Evolutionary conservation across 2,329 filamentous ascomycete genomes (phyloP), one percentile per base, ranked within the genome.

Genomic region (Fusarium incarnatum): DNA sequence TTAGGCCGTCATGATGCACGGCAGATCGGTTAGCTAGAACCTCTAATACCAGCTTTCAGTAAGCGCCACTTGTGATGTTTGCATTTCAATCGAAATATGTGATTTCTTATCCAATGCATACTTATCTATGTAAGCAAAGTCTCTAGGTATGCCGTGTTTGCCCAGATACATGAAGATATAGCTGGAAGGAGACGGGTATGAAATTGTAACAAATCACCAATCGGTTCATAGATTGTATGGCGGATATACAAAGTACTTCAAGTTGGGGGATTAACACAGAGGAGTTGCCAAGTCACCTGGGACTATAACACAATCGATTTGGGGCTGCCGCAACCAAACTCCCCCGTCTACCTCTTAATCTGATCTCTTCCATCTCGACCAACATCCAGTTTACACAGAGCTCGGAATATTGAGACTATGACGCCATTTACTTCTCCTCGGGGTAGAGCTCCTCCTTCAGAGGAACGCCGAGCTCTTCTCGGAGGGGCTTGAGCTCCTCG

Each of bases 391-490:
- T 80, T 80, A 82, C 77, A 68, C 63, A 68, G 63, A 55, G 60
- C 60, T 71, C 61, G 67, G 63, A 70, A 68, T 55, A 64, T 54
- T 60, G 56, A 71, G 63, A 57, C 67, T 48, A 53, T 34, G 56
- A 40, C 42, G 75, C 66, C 56, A 52, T 84, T 82, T 81, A 81
- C 78, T 85, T 79, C 77, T 81, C 80, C 80, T 90, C 87, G 64
- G 95, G 94, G 85, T 94, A 98, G 82, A 98, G 87, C 78, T 93
- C 90, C 88, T 98, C 95, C 88, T 96, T 97, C 77, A 98, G 88
- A 73, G 89, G 86, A 77, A 98, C 89, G 77, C 95, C 95, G 71
- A 98, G 90, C 86, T 98, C 95, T 87, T 97, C 93, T 78, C 94
- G 91, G 78, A 98, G 87, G 72, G 91, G 87, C 87, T 97, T 94